Evolutionary conservation across 345 rosid genomes (phyloP).

Genomic region (Ceriops zippeliana): DNA sequence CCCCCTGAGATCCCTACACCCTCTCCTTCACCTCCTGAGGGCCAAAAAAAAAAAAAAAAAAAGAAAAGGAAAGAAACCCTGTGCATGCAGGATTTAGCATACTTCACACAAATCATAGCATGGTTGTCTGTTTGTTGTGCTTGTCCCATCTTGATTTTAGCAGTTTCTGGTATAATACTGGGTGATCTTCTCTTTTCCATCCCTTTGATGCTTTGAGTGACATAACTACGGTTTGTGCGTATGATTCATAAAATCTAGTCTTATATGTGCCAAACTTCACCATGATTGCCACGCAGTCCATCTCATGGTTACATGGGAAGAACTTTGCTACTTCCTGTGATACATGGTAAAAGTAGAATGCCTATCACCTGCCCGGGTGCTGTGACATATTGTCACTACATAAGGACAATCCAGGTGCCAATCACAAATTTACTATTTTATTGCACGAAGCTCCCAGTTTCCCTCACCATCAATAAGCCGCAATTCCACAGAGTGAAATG

Average conservation of each 20-base stretch:
- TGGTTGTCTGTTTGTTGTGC: not conserved
- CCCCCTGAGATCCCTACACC: not conserved
- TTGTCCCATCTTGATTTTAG: not conserved
- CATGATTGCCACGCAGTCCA: not conserved
- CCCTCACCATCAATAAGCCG: constrained; percentile 95
- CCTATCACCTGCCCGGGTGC: not conserved
- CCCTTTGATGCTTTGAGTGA: not conserved
- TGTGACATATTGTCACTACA: not conserved
- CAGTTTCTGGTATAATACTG: constrained; percentile 5
- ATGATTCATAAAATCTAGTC: not conserved
- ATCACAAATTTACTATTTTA: constrained; percentile 40
- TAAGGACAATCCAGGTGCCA: not conserved
- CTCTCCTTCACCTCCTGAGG: not conserved
- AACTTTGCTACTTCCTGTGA: not conserved
- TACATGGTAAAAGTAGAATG: not conserved
- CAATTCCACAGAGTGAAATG: constrained; percentile 75
- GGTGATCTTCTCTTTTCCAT: not conserved
- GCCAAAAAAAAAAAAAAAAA: not conserved
- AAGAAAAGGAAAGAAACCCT: not conserved
- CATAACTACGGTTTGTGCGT: not conserved
- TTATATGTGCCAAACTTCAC: not conserved
- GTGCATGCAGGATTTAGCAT: constrained; percentile 19
- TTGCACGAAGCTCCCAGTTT: constrained; percentile 82
- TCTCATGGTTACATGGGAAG: not conserved
- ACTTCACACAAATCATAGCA: constrained; percentile 4